These are phyloP conservation scores for Globisporangium canariense DNA, from an alignment of 352 stramenopile species.

Conservation along the genomic window DNA sequence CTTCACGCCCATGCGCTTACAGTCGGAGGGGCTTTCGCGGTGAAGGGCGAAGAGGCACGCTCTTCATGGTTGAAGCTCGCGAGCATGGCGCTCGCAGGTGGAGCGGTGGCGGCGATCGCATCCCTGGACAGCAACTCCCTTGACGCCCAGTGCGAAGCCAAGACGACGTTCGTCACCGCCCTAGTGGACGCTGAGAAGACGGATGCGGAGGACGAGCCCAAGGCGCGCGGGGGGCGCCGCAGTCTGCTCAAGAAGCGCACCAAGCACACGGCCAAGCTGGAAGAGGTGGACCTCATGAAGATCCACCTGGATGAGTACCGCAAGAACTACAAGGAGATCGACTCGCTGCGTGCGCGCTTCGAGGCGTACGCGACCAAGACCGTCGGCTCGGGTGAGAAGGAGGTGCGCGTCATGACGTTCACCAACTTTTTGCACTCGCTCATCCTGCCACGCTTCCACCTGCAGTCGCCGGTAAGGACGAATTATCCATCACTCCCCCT, in stretches of 20 bases:
- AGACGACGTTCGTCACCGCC: conserved; percentile 12
- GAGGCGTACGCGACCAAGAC: conserved; percentile 54
- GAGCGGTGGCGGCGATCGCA: conserved; percentile 1
- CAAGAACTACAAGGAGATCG: conserved; percentile 25
- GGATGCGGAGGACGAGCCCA: conserved; percentile 17
- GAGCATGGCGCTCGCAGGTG: conserved; percentile 8
- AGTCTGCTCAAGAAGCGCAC: conserved; percentile 58
- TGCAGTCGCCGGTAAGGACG: conserved; percentile 36
- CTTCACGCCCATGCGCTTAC: background rate
- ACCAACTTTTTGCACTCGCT: conserved; percentile 80
- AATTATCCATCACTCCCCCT: background rate
- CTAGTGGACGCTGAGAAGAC: conserved; percentile 14
- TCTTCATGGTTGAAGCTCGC: conserved; percentile 8
- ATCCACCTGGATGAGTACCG: conserved; percentile 67
- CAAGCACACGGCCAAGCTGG: conserved; percentile 52
- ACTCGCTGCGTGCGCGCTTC: conserved; percentile 50
- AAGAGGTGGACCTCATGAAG: conserved; percentile 69
- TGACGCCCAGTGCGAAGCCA: conserved; percentile 7
- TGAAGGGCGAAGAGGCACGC: background rate
- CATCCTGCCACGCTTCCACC: conserved; percentile 67
- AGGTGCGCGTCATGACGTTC: conserved; percentile 63
- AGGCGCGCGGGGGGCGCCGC: conserved; percentile 26
- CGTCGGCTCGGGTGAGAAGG: conserved; percentile 24
- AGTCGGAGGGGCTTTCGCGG: background rate
- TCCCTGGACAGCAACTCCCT: background rate